phyloP scores from a whole-genome alignment of 2,329 filamentous ascomycete species.

The Cytospora paraplurivora region DNA sequence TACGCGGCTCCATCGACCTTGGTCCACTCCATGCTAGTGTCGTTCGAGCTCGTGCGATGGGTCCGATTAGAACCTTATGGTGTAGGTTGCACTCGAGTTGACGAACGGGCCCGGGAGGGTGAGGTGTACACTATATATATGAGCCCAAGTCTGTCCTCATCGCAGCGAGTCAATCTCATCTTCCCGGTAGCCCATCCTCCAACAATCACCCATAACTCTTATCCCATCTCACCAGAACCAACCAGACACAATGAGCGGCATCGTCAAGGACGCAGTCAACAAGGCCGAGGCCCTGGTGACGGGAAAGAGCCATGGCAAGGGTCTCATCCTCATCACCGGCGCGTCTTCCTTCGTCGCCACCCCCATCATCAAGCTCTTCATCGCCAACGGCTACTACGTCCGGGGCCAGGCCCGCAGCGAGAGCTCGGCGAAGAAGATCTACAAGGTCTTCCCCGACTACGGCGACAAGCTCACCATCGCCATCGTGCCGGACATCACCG shows the following conservation, averaged over 20 bases:
- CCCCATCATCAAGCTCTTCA: slow-evolving; percentile 34
- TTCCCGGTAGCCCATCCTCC: neutral
- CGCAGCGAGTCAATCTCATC: neutral
- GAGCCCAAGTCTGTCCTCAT: neutral
- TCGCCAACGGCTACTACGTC: slow-evolving; percentile 34
- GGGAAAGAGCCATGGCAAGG: slow-evolving; percentile 16
- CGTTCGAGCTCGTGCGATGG: neutral
- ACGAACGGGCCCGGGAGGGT: neutral
- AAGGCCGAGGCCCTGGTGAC: slow-evolving; percentile 9
- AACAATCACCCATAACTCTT: neutral
- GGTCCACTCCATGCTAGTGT: neutral
- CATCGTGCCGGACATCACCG: slow-evolving; percentile 42
- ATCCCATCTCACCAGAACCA: neutral
- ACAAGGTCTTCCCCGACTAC: slow-evolving; percentile 36
- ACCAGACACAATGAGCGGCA: neutral
- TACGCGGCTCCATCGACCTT: neutral
- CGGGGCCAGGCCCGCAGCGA: slow-evolving; percentile 34
- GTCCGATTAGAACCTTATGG: neutral
- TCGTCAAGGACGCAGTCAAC: slow-evolving; percentile 1
- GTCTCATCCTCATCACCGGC: slow-evolving; percentile 32
- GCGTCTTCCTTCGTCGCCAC: slow-evolving; percentile 36
- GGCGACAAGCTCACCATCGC: slow-evolving; percentile 36
- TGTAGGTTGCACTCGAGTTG: neutral
- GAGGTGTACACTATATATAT: neutral
- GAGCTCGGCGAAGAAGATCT: slow-evolving; percentile 33